Conservation (phyloP, 192 early-diverging fungal species). For the Backusella tarrabulga region DNA sequence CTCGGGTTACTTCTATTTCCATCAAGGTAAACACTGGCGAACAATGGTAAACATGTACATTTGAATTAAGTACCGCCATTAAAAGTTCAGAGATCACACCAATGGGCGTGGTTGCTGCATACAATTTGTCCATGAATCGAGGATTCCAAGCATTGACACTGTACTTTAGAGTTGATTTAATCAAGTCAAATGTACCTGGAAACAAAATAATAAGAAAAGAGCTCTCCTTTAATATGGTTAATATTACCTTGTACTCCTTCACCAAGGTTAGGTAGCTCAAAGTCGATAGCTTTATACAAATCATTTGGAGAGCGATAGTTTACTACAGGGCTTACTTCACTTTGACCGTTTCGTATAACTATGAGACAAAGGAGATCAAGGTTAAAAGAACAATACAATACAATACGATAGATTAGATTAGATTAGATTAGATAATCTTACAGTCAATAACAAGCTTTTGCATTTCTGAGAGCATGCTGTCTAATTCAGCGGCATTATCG, state of each 20-base stretch:
- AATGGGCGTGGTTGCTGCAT: constrained; percentile 72
- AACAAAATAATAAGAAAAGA: neutral
- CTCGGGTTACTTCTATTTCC: constrained; percentile 58
- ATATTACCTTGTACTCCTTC: constrained; percentile 44
- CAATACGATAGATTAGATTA: too few relatives aligned
- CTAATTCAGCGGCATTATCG: constrained; percentile 17
- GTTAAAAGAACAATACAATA: neutral
- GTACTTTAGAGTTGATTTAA: constrained; percentile 45
- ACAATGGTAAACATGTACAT: constrained; percentile 74
- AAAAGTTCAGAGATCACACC: constrained; percentile 73
- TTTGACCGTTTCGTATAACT: constrained; percentile 48
- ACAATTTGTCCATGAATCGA: constrained; percentile 81
- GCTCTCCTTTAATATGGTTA: neutral
- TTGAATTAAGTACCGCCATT: constrained; percentile 69
- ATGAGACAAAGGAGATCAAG: constrained; percentile 8
- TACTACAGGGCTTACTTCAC: constrained; percentile 35
- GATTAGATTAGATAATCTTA: neutral
- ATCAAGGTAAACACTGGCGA: constrained; percentile 72
- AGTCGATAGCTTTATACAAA: constrained; percentile 45
- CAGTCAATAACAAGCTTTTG: constrained; percentile 13
- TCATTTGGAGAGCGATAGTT: constrained; percentile 44
- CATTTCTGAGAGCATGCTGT: constrained; percentile 20
- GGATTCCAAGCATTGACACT: constrained; percentile 68
- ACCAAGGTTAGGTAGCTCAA: constrained; percentile 42
- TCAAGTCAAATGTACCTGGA: constrained; percentile 28